These are phyloP conservation scores for Hypoxylon intermedium DNA, from an alignment of 495 filamentous ascomycete species.

Conservation along the genomic window DNA sequence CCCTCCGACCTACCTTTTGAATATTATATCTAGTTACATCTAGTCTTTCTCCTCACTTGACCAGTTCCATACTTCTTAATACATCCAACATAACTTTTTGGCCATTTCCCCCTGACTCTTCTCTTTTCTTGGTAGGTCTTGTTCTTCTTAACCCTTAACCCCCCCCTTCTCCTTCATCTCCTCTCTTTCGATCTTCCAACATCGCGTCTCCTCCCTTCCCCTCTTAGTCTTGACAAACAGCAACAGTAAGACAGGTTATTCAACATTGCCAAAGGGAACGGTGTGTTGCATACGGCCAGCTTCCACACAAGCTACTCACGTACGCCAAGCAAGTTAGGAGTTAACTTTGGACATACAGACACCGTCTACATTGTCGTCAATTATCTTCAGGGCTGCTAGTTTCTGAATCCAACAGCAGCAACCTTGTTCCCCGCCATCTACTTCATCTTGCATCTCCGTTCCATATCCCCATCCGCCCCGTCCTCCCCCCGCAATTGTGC, in stretches of 20 bases:
- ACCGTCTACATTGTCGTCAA: constrained; percentile 11
- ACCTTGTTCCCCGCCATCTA: constrained; percentile 5
- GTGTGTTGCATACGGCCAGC: neutral
- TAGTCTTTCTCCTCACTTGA: constrained; percentile 30
- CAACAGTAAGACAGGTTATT: constrained; percentile 4
- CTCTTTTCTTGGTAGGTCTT: constrained; percentile 11
- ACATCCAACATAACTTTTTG: constrained; percentile 7
- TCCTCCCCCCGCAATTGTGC: constrained; percentile 30
- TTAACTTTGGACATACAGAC: constrained; percentile 20
- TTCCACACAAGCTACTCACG: constrained; percentile 19
- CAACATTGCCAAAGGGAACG: constrained; percentile 8
- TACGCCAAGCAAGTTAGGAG: constrained; percentile 7
- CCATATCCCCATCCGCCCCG: constrained; percentile 6
- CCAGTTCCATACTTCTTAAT: constrained; percentile 11
- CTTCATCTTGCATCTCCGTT: too few species aligned
- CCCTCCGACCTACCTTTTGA: constrained; percentile 27
- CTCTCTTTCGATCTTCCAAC: neutral
- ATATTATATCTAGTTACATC: constrained; percentile 27
- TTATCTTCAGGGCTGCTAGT: too few species aligned
- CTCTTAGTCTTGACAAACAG: constrained; percentile 18
- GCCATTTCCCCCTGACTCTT: constrained; percentile 7
- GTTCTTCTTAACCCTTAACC: neutral
- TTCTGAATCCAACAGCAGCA: constrained; percentile 12
- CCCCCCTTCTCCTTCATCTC: neutral
- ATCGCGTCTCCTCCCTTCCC: constrained; percentile 2